Conservation (phyloP, 2,329 filamentous ascomycete species). For the Colletotrichum simmondsii region DNA sequence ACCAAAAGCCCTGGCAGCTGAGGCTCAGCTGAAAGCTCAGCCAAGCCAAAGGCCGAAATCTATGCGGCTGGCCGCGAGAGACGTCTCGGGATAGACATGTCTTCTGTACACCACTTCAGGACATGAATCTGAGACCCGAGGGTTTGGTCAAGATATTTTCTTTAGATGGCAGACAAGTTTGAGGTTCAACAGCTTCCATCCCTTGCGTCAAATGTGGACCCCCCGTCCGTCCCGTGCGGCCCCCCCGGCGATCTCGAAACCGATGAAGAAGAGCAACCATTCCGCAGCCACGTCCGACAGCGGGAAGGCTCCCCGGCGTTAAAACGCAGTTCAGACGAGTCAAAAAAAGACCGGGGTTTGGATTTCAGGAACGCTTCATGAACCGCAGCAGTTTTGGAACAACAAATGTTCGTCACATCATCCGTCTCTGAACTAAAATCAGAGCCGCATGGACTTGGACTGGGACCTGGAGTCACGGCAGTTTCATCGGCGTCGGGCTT, state of each 20-base stretch:
- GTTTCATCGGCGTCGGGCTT: background rate
- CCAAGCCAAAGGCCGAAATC: background rate
- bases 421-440: background rate
- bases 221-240: background rate
- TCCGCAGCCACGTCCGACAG: background rate
- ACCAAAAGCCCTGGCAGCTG: background rate
- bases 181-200: no score
- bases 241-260: background rate
- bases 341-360: background rate
- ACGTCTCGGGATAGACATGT: background rate
- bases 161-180: no score
- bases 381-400: background rate
- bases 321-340: conserved; percentile 21
- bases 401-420: background rate
- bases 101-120: background rate
- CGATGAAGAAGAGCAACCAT: background rate
- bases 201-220: background rate
- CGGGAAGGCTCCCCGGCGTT: background rate
- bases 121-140: no score
- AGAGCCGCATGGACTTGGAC: background rate
- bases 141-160: no score
- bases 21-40: background rate
- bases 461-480: background rate
- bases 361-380: background rate
- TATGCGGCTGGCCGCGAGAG: background rate